Percentiles rank a stretch among this genome's conserved stretches.
Evolutionary conservation across 2,329 filamentous ascomycete genomes (phyloP).

Genomic region (Aureobasidium sp.): DNA sequence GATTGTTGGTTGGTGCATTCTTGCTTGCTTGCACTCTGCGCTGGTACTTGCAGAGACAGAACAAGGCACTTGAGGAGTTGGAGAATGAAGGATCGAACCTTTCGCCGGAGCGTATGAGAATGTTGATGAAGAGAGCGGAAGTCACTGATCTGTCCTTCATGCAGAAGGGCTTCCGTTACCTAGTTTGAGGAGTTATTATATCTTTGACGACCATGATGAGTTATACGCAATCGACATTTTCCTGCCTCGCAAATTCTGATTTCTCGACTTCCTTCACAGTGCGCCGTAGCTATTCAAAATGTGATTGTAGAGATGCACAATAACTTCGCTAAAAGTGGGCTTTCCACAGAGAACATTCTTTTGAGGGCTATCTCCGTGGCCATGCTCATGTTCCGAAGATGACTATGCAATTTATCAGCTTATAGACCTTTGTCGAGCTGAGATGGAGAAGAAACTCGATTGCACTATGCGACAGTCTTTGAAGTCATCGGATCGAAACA

Average conservation of each 20-base stretch:
- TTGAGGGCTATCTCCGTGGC: too few species aligned
- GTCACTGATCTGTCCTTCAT: slow-evolving; percentile 45
- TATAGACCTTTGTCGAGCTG: too few species aligned
- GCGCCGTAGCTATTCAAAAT: too few species aligned
- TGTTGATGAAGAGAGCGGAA: slow-evolving; percentile 45
- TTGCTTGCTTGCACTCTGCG: slow-evolving; percentile 25
- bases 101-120: slow-evolving; percentile 40
- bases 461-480: too few species aligned
- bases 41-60: slow-evolving; percentile 35
- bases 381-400: too few species aligned
- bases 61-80: slow-evolving; percentile 44
- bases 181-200: slow-evolving; percentile 29
- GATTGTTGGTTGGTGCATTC: slow-evolving; percentile 23
- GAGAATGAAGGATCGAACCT: slow-evolving; percentile 43
- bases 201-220: background rate
- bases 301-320: too few species aligned
- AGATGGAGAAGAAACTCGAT: too few species aligned
- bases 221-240: background rate
- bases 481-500: too few species aligned
- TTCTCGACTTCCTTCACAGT: too few species aligned
- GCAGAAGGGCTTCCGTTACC: slow-evolving; percentile 51
- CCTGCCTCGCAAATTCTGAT: background rate
- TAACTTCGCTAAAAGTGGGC: too few species aligned
- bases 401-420: too few species aligned
- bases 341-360: too few species aligned